These are phyloP conservation scores for Moesziomyces globuligerus DNA, from an alignment of 1,284 basidiomycete species.

Conservation along the genomic window DNA sequence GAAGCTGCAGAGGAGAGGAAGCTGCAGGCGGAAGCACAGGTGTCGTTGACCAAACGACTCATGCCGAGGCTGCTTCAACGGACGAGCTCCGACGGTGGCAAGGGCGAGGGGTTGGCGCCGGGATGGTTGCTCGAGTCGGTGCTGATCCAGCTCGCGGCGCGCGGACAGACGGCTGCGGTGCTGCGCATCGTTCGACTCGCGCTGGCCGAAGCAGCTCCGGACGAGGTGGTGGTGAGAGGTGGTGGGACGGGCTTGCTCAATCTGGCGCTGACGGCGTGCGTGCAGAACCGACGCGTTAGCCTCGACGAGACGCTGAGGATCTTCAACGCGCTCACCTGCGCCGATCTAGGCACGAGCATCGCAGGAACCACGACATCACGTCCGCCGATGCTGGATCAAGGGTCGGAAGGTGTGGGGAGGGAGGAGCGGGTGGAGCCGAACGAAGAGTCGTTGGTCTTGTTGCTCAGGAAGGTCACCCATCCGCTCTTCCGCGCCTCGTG, in stretches of 20 bases:
- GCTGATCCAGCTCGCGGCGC: constrained; percentile 22
- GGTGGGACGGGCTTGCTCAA: constrained; percentile 19
- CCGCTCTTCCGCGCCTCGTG: constrained; percentile 27
- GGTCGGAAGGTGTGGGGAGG: neutral
- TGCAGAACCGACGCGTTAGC: constrained; percentile 5
- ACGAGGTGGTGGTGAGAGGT: neutral
- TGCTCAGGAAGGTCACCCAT: constrained; percentile 28
- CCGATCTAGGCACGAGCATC: constrained; percentile 8
- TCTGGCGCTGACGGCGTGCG: constrained; percentile 15
- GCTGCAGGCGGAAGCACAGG: constrained; percentile 21
- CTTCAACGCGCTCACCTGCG: constrained; percentile 24
- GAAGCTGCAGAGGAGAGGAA: neutral
- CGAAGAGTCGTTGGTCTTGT: constrained; percentile 32
- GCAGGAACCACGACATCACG: too few species aligned
- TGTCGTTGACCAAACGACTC: constrained; percentile 26
- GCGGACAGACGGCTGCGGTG: constrained; percentile 15
- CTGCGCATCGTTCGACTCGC: constrained; percentile 27
- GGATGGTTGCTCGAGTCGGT: constrained; percentile 36
- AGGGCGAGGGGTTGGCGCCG: constrained; percentile 7
- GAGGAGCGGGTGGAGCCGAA: constrained; percentile 4
- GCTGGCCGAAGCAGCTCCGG: constrained; percentile 5
- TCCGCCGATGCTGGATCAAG: too few species aligned
- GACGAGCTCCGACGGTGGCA: constrained; percentile 3
- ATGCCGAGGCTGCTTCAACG: constrained; percentile 23
- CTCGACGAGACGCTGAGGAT: constrained; percentile 21